A percentile compares a stretch with the other conserved stretches of the same genome.
Conservation (phyloP, 805 yeast genomes). For the Priceomyces medius region DNA sequence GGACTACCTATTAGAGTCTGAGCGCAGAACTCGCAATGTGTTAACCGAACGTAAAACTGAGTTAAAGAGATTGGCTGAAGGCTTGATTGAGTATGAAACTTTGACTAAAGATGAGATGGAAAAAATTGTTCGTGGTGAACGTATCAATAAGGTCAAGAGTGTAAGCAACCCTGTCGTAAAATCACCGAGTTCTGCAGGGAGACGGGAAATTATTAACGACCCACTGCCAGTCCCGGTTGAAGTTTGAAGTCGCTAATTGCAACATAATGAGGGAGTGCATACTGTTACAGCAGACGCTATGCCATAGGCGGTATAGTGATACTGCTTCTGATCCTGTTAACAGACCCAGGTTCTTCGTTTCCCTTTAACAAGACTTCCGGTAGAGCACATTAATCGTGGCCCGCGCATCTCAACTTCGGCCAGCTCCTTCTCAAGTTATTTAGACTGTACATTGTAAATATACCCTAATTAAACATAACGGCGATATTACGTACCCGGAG, state of each 20-base stretch:
- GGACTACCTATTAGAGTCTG: conserved; percentile 68
- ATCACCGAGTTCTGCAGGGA: conserved; percentile 11
- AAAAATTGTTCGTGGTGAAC: conserved; percentile 77
- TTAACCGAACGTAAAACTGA: conserved; percentile 64
- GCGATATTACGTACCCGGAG: neutral
- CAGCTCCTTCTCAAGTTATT: neutral
- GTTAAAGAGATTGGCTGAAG: conserved; percentile 85
- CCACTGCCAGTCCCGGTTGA: conserved; percentile 16
- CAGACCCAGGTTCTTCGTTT: too few species aligned
- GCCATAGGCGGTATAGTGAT: too few species aligned
- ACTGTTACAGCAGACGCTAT: too few species aligned
- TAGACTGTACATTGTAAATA: neutral
- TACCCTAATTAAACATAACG: neutral
- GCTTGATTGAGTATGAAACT: conserved; percentile 92
- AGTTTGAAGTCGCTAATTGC: conserved; percentile 6
- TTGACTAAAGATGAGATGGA: conserved; percentile 89
- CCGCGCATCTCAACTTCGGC: too few species aligned
- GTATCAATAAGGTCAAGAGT: conserved; percentile 64
- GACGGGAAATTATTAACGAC: conserved; percentile 12
- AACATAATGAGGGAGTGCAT: too few species aligned
- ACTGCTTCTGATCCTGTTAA: too few species aligned
- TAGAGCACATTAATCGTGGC: too few species aligned
- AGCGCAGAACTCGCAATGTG: conserved; percentile 71
- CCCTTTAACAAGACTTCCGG: too few species aligned
- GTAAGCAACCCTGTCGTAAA: conserved; percentile 68